Percentiles rank a stretch among this genome's conserved stretches.
Evolutionary conservation across 208 protist genomes (phyloP).

Genomic region (Novymonas esmeraldas): DNA sequence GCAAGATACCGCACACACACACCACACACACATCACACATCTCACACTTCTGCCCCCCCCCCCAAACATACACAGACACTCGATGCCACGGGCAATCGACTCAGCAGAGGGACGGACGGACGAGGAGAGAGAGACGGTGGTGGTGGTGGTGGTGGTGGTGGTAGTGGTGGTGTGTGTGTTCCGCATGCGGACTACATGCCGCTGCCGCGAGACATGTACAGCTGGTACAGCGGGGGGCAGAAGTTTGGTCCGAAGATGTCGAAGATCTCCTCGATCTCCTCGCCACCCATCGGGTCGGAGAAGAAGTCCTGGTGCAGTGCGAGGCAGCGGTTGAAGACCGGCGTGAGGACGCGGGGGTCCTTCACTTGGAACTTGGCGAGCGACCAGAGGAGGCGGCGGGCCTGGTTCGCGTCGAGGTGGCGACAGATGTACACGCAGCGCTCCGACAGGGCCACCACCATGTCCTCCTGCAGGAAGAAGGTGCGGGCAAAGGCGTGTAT

Average conservation of each 20-base stretch:
- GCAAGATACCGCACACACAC: no score
- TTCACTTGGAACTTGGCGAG: constrained; percentile 89
- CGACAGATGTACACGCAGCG: constrained; percentile 83
- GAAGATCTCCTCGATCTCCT: constrained; percentile 93
- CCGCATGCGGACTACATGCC: constrained; percentile 2
- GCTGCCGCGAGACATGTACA: constrained; percentile 87
- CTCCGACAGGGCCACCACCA: constrained; percentile 88
- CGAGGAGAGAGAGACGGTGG: background rate
- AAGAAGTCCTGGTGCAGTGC: constrained; percentile 92
- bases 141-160: background rate
- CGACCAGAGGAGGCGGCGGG: constrained; percentile 84
- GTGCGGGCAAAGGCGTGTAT: constrained; percentile 89
- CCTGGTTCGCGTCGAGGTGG: constrained; percentile 81
- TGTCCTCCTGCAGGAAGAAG: constrained; percentile 90
- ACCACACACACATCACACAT: no score
- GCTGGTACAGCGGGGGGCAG: constrained; percentile 88
- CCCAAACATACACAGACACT: constrained; percentile 4
- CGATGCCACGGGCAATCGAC: background rate
- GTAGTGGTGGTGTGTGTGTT: background rate
- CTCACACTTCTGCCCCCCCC: background rate
- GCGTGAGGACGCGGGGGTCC: constrained; percentile 82
- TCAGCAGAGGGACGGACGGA: background rate
- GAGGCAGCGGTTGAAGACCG: constrained; percentile 88
- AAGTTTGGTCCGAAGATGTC: constrained; percentile 84
- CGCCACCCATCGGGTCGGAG: constrained; percentile 84